A percentile compares a stretch with the other conserved stretches of the same genome.
phyloP scores from a whole-genome alignment of 495 filamentous ascomycete species.

The Opeltia flavorubescens region DNA sequence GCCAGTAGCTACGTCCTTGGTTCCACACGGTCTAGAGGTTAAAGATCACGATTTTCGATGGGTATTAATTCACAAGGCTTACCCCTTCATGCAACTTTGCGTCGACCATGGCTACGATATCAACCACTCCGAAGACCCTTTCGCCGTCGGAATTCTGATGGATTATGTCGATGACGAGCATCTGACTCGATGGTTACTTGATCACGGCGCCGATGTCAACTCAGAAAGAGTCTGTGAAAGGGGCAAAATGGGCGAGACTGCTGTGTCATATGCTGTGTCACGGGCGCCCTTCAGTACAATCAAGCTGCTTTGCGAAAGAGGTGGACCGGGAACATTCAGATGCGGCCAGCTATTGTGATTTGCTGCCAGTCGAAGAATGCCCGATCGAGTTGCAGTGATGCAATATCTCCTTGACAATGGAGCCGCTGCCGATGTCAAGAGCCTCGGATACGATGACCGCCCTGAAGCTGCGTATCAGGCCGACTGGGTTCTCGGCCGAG shows the following conservation, averaged over 20 bases:
- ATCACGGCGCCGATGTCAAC: slow-evolving; percentile 18
- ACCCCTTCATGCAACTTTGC: neutral
- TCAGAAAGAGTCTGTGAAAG: neutral
- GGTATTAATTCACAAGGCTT: neutral
- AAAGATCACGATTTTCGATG: neutral
- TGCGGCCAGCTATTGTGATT: neutral
- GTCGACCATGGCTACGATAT: neutral
- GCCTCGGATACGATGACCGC: neutral
- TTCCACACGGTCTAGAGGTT: neutral
- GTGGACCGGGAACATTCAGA: neutral
- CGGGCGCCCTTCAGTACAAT: neutral
- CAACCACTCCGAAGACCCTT: neutral
- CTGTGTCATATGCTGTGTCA: neutral
- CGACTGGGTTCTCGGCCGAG: neutral
- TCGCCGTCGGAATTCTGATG: neutral
- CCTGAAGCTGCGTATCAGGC: neutral
- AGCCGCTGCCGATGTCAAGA: neutral
- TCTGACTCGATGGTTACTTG: slow-evolving; percentile 18
- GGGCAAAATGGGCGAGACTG: neutral
- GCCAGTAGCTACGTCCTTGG: neutral
- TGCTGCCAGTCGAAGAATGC: neutral
- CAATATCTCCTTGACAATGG: neutral
- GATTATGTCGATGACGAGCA: slow-evolving; percentile 12
- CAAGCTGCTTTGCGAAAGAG: neutral
- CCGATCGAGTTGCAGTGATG: neutral